Base-by-base conservation (phyloP, 2,329 filamentous ascomycete species). In the Paecilomyces fulvus region DNA sequence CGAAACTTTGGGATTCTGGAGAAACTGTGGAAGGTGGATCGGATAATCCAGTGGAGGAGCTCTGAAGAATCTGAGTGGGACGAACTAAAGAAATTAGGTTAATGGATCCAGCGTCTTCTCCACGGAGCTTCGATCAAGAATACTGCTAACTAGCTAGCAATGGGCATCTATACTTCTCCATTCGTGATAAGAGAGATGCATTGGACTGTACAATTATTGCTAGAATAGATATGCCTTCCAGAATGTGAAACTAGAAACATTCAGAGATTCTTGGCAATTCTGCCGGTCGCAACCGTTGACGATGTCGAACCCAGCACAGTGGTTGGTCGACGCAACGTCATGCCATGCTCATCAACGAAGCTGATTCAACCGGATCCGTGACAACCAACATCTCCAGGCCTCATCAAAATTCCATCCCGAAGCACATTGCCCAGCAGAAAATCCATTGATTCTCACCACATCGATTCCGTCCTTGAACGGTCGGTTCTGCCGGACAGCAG, bases 401-500 rank as follows among this genome's bases (percentile, higher is more conserved):
- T 25, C 48, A 43, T 43, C n/a, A 43, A n/a, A 43, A 43, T 43
- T 20, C 14, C 7, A n/a, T 43, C 37, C 37, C 14, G 1, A 12
- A 31, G 12, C 10, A 11, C 30, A 31, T 37, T 37, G 11, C 12
- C 5, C 33, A n/a, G 33, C 33, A 4, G 33, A 5, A 3, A n/a
- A 43, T 43, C 14, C 3, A 8, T 37, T 43, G n/a, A 28, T 49
- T 21, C 23, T 14, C 17, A 21, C 46, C 14, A 17, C 17, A 49
- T 49, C 17, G 3, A 21, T 21, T 25, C 12, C 33, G 11, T 12
- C 33, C 14, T 12, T 17, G 20, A 28, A 3, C 6, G 37, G n/a
- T 30, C 21, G 51, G 46, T 48, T 23, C 31, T 3, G 11, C 10
- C 21, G 21, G 17, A 37, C 14, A 37, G 30, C 23, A 49, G 67